Evolutionary conservation across 2,329 filamentous ascomycete species (phyloP).

Genomic region (Phyllosticta ampelicida): DNA sequence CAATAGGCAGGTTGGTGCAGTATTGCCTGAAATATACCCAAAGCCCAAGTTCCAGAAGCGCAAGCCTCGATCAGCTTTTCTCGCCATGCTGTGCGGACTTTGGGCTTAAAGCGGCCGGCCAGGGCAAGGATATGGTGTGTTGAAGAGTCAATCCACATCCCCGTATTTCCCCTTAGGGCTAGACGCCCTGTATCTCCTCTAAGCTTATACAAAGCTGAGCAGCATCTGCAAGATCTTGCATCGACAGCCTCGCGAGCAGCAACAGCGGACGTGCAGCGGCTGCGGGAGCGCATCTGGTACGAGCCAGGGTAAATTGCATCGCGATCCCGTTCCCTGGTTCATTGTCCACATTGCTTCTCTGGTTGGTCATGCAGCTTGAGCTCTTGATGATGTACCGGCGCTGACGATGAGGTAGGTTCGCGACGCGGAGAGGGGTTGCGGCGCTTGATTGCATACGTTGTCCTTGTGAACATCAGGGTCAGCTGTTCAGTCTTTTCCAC

Average conservation of each 20-base stretch:
- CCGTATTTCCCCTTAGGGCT: not conserved
- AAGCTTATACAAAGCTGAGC: not conserved
- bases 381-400: not conserved
- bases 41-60: not conserved
- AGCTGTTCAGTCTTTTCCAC: not conserved
- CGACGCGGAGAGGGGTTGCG: not conserved
- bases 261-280: not conserved
- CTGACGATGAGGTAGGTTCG: not conserved
- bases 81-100: not conserved
- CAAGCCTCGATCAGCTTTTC: not conserved
- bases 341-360: not conserved
- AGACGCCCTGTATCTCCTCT: not conserved
- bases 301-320: not conserved
- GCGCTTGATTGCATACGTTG: not conserved
- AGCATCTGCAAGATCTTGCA: not conserved
- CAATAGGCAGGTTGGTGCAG: too few relatives aligned
- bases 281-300: not conserved
- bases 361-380: not conserved
- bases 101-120: not conserved
- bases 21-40: not conserved
- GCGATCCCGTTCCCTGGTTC: not conserved
- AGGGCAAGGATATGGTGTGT: not conserved
- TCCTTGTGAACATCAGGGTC: not conserved
- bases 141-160: not conserved
- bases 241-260: not conserved